Evolutionary conservation across 2,329 filamentous ascomycete genomes (phyloP), one percentile per base, ranked within the genome.

Genomic region (Fusarium abutilonis): DNA sequence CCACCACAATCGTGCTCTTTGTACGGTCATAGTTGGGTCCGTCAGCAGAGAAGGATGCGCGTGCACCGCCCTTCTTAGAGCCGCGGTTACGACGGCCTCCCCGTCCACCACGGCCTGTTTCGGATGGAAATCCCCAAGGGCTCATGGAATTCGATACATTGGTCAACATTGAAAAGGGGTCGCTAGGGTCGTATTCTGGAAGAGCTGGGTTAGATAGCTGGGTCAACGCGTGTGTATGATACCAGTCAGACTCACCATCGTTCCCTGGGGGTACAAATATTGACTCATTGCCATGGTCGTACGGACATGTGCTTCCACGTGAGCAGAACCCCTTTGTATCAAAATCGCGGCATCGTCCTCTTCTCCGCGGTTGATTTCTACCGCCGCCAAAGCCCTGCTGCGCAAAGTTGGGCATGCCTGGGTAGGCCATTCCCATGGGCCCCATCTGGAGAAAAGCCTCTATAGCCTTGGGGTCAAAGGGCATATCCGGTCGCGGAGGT

Each of bases 271-370:
- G 75, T 28, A 78, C 66, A 46, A 74, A 79, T 4, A 76, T 62
- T 11, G 81, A 78, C 60, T 86, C 81, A 46, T 82, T 80, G 9
- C 84, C 86, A 71, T 94, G 91, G 66, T 92, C 86, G 67, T 85
- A 92, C 35, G 80, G 82, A 74, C 91, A 93, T 19, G 81, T 83
- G 66, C 80, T 85, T 4, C 89, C 89, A 35, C 86, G 79, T 6
- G 86, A 82, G 70, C 91, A 93, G 68, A 84, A 91, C 0, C 91
- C 91, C 66, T 90, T 90, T 1, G 78, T 84, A 55, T 92, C 89
- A 67, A 90, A 92, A 72, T 92, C 88, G 54, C 84, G 81, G 70
- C 90, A 93, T 55, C 85, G 80, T 53, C 80, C 75, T 61, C 76
- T 79, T 44, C 74, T 77, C 53, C 76, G 77, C 35, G 70, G 71